These are phyloP conservation scores for Onygena corvina DNA, from an alignment of 2,329 filamentous ascomycete genomes.

Conservation along the genomic window DNA sequence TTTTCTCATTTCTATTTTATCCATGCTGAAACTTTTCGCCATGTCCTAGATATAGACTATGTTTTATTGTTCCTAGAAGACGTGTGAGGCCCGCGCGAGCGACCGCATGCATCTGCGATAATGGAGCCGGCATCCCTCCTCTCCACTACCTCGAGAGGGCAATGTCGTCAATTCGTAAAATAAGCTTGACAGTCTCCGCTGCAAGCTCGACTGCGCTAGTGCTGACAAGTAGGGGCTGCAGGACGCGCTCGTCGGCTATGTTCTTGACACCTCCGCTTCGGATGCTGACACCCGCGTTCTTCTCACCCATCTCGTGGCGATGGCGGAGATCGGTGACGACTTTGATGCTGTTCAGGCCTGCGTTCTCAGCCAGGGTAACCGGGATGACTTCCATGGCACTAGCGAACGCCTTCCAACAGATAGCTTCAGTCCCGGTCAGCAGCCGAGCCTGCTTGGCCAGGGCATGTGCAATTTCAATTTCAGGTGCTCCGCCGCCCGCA, in stretches of 20 bases:
- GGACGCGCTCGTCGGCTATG: constrained; percentile 90
- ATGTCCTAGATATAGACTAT: no score
- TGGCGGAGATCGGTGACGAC: constrained; percentile 93
- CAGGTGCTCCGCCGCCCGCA: constrained; percentile 87
- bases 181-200: constrained; percentile 97
- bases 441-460: constrained; percentile 71
- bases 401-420: constrained; percentile 98
- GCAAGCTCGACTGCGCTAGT: constrained; percentile 95
- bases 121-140: background rate
- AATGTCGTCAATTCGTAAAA: constrained; percentile 57
- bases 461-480: constrained; percentile 88
- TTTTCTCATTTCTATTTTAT: constrained; percentile 6
- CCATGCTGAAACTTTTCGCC: constrained; percentile 4
- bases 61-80: constrained; percentile 7
- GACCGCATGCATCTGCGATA: constrained; percentile 2
- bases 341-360: constrained; percentile 95
- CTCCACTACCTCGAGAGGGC: constrained; percentile 38
- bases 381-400: constrained; percentile 96
- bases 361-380: constrained; percentile 92
- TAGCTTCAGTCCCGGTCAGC: constrained; percentile 81
- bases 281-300: constrained; percentile 94
- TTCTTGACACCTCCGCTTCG: constrained; percentile 97
- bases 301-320: constrained; percentile 87
- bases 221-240: constrained; percentile 91
- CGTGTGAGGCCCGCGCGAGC: background rate